These are phyloP conservation scores for Oxytropis ochrocephala DNA, from an alignment of 306 rosid species.

Conservation along the genomic window DNA sequence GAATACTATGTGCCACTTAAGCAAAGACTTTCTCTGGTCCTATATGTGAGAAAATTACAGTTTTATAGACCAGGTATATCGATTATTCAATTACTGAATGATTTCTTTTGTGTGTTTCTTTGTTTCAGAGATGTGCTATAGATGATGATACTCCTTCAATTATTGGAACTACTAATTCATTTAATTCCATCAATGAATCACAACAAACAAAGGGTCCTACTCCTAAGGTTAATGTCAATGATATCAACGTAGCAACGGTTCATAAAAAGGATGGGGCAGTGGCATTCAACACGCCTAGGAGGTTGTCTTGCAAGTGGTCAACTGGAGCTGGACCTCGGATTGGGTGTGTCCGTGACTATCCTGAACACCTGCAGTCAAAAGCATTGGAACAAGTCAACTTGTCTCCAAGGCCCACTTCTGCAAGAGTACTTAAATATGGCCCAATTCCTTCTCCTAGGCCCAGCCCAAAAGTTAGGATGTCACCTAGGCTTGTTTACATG, in stretches of 20 bases:
- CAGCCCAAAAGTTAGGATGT: conserved; percentile 77
- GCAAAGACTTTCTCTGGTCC: too few relatives aligned
- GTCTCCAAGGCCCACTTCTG: conserved; percentile 53
- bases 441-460: conserved; percentile 97
- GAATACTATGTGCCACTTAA: not conserved
- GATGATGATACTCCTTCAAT: conserved; percentile 66
- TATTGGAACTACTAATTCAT: conserved; percentile 20
- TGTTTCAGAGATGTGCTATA: conserved; percentile 56
- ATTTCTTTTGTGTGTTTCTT: not conserved
- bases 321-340: conserved; percentile 83
- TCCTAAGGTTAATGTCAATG: conserved; percentile 14
- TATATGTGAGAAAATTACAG: too few relatives aligned
- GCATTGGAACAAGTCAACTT: conserved; percentile 80
- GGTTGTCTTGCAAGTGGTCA: conserved; percentile 74
- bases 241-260: conserved; percentile 17
- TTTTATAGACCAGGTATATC: too few relatives aligned
- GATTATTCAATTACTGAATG: not conserved
- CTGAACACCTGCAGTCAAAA: conserved; percentile 55
- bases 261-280: conserved; percentile 22
- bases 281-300: conserved; percentile 26
- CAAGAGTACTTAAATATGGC: conserved; percentile 30
- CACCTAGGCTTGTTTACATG: conserved; percentile 64
- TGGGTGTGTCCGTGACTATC: conserved; percentile 92
- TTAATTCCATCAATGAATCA: conserved; percentile 18
- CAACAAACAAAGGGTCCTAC: conserved; percentile 17